A percentile compares a stretch with the other conserved stretches of the same genome.
These are phyloP conservation scores for Saccharomycopsis phalli DNA, from an alignment of 1,139 yeast genomes.

Conservation along the genomic window DNA sequence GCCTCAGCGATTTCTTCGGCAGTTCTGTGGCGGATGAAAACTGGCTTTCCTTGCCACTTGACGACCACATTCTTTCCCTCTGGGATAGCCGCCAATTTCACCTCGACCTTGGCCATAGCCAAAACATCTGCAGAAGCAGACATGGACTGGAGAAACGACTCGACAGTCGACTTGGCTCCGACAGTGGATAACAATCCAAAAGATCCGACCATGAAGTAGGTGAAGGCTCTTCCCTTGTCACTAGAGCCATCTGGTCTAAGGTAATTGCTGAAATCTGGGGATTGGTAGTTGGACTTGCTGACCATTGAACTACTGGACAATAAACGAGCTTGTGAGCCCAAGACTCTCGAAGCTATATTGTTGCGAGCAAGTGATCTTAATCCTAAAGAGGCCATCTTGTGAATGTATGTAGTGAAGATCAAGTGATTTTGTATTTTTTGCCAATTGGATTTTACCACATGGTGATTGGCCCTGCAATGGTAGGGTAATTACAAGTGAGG, in stretches of 20 bases:
- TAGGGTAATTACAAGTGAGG: no score
- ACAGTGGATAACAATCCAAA: conserved; percentile 91
- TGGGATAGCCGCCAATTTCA: conserved; percentile 87
- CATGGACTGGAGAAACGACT: conserved; percentile 86
- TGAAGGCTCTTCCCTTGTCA: conserved; percentile 70
- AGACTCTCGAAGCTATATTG: conserved; percentile 38
- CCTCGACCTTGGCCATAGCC: conserved; percentile 99
- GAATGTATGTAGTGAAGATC: no score
- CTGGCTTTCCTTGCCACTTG: conserved; percentile 99
- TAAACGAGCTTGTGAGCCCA: conserved; percentile 31
- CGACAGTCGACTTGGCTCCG: conserved; percentile 97
- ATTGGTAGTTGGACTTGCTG: conserved; percentile 71
- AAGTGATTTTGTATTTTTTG: no score
- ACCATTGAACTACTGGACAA: conserved; percentile 41
- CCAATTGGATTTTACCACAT: no score
- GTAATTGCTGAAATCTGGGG: conserved; percentile 84
- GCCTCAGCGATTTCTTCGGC: conserved; percentile 91
- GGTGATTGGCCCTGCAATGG: no score
- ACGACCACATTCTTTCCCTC: conserved; percentile 97
- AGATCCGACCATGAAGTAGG: conserved; percentile 97
- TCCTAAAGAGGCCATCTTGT: conserved; percentile 28
- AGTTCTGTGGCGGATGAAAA: conserved; percentile 98
- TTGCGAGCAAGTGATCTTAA: conserved; percentile 43
- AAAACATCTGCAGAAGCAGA: conserved; percentile 98
- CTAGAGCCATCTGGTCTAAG: conserved; percentile 54